Conservation (phyloP, 306 rosid species). For the Acacia melanoxylon region DNA sequence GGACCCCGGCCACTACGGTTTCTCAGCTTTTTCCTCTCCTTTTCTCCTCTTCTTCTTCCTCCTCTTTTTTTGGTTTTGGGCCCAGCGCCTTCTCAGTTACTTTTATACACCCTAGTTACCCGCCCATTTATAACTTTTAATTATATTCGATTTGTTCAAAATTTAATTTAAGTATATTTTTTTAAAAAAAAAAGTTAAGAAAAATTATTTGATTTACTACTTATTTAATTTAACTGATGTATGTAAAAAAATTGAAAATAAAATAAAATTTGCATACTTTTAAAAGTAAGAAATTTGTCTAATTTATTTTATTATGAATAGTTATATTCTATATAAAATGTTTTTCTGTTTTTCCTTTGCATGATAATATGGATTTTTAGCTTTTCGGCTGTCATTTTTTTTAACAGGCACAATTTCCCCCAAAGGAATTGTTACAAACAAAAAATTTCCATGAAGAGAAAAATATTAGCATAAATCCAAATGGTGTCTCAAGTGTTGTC, state of each 20-base stretch:
- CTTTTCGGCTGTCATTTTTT: background rate
- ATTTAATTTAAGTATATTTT: too few relatives aligned
- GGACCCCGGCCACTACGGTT: constrained; percentile 44
- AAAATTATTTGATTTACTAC: too few relatives aligned
- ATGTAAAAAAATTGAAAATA: background rate
- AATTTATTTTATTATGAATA: too few relatives aligned
- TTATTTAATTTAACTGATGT: too few relatives aligned
- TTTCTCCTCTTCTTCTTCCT: too few relatives aligned
- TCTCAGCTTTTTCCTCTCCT: background rate
- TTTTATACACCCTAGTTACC: background rate
- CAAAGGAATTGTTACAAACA: background rate
- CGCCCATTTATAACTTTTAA: background rate
- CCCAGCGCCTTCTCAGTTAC: constrained; percentile 29
- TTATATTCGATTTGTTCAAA: too few relatives aligned
- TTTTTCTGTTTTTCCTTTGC: background rate
- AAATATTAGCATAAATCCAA: too few relatives aligned
- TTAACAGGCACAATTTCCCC: background rate
- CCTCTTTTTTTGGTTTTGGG: background rate
- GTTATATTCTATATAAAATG: too few relatives aligned
- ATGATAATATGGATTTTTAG: too few relatives aligned
- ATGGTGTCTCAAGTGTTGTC: background rate
- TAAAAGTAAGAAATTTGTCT: background rate
- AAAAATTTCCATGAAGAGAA: background rate
- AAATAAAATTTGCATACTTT: background rate
- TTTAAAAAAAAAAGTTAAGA: too few relatives aligned